Percentiles rank a stretch among this genome's conserved stretches.
phyloP scores from a whole-genome alignment of 495 filamentous ascomycete species.

The Polyplosphaeria fusca region DNA sequence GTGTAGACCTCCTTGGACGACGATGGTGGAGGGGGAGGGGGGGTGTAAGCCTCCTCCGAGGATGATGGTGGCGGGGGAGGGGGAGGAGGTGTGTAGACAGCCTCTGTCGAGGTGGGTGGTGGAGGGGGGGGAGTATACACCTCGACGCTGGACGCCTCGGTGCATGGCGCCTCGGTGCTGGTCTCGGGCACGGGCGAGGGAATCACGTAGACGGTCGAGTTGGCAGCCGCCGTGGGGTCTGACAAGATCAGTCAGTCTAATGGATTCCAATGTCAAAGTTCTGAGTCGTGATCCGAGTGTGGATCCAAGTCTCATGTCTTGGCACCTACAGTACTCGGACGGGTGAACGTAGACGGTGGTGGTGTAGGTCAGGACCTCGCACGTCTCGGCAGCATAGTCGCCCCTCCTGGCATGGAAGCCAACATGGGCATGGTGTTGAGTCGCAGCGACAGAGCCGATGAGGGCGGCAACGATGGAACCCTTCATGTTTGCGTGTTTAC shows the following conservation, averaged over 20 bases:
- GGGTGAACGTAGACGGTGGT: constrained; percentile 46
- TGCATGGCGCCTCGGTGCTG: constrained; percentile 60
- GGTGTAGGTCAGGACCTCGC: constrained; percentile 63
- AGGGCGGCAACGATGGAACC: constrained; percentile 60
- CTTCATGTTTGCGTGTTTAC: constrained; percentile 60
- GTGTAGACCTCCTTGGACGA: background rate
- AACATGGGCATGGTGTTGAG: constrained; percentile 60
- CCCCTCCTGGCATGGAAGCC: constrained; percentile 53
- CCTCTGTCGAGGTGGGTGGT: constrained; percentile 54
- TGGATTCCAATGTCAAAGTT: background rate
- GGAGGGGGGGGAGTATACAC: constrained; percentile 66
- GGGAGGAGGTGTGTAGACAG: constrained; percentile 63
- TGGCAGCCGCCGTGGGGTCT: constrained; percentile 63
- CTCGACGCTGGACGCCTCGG: constrained; percentile 56
- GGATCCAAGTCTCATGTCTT: constrained; percentile 8
- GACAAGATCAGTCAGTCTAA: too few relatives aligned
- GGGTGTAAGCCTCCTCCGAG: constrained; percentile 52
- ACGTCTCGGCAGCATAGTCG: constrained; percentile 35
- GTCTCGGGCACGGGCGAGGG: constrained; percentile 75
- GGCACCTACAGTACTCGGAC: too few relatives aligned
- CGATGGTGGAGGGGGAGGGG: background rate
- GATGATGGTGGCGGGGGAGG: constrained; percentile 49
- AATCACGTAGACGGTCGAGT: constrained; percentile 42
- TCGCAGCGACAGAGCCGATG: constrained; percentile 62
- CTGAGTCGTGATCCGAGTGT: background rate